Percentiles rank a stretch among this genome's conserved stretches.
These are phyloP conservation scores for Hapsidospora chrysogenum DNA, from an alignment of 495 filamentous ascomycete genomes.

Conservation along the genomic window DNA sequence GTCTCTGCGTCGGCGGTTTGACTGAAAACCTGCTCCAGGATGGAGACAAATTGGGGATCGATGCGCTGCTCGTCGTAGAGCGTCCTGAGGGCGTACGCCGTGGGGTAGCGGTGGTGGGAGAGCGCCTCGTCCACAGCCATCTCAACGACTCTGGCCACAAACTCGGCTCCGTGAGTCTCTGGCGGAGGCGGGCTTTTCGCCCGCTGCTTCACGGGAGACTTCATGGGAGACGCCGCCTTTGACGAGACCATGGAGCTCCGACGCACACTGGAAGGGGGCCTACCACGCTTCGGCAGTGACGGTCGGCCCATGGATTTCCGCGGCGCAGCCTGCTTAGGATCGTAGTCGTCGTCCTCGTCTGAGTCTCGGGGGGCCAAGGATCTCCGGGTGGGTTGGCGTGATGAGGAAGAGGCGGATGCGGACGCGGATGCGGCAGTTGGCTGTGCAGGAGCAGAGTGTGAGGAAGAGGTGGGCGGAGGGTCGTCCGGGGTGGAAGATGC, in stretches of 20 bases:
- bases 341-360: conserved; percentile 5
- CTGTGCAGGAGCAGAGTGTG: not conserved
- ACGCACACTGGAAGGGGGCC: not conserved
- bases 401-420: not conserved
- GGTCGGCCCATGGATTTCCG: not conserved
- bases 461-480: not conserved
- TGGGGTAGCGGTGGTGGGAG: conserved; percentile 29
- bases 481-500: no score
- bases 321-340: conserved; percentile 2
- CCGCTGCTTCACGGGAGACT: not conserved
- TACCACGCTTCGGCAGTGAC: not conserved
- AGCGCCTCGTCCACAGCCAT: conserved; percentile 32
- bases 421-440: not conserved
- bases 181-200: not conserved
- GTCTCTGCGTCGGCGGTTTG: conserved; percentile 27
- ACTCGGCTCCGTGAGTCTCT: conserved; percentile 10
- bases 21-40: conserved; percentile 28
- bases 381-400: no score
- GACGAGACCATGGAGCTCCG: not conserved
- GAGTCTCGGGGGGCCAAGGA: no score
- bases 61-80: conserved; percentile 30
- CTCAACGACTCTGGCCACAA: conserved; percentile 20
- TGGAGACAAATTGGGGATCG: conserved; percentile 22
- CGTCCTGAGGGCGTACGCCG: conserved; percentile 35
- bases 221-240: no score